Conservation (phyloP, 371 early-diverging fungal species). For the Apophysomyces elegans region DNA sequence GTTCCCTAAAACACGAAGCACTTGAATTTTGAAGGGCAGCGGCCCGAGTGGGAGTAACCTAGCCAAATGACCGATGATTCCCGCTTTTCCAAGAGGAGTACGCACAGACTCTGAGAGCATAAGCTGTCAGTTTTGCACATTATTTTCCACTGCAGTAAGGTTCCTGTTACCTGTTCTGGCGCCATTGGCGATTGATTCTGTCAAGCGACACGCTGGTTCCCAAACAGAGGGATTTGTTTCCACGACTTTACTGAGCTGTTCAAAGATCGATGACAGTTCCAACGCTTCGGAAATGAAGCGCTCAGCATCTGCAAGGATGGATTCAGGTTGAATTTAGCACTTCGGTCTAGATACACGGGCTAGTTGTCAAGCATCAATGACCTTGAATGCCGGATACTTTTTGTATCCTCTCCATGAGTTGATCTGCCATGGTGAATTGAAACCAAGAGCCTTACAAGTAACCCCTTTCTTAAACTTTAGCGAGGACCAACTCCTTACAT, state of each 20-base stretch:
- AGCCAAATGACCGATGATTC: constrained; percentile 39
- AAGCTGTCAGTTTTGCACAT: neutral
- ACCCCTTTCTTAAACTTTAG: too few relatives aligned
- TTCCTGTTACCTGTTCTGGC: constrained; percentile 12
- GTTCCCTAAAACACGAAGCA: constrained; percentile 75
- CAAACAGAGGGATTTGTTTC: neutral
- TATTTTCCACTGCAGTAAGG: neutral
- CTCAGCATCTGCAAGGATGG: neutral
- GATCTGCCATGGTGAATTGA: too few relatives aligned
- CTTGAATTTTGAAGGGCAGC: constrained; percentile 55
- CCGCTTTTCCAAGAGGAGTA: constrained; percentile 52
- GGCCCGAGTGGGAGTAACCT: constrained; percentile 34
- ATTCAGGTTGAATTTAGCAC: too few relatives aligned
- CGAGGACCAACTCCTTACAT: too few relatives aligned
- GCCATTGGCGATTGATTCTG: constrained; percentile 15
- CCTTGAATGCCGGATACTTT: too few relatives aligned
- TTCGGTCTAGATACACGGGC: too few relatives aligned
- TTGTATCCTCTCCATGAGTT: too few relatives aligned
- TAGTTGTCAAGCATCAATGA: too few relatives aligned
- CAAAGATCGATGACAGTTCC: constrained; percentile 5
- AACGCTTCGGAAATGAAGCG: neutral
- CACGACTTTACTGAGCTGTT: neutral
- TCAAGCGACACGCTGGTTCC: constrained; percentile 6
- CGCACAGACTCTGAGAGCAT: constrained; percentile 48
- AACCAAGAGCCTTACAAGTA: too few relatives aligned